phyloP scores from a whole-genome alignment of 1,284 basidiomycete species.

The Melampsora larici-populina region DNA sequence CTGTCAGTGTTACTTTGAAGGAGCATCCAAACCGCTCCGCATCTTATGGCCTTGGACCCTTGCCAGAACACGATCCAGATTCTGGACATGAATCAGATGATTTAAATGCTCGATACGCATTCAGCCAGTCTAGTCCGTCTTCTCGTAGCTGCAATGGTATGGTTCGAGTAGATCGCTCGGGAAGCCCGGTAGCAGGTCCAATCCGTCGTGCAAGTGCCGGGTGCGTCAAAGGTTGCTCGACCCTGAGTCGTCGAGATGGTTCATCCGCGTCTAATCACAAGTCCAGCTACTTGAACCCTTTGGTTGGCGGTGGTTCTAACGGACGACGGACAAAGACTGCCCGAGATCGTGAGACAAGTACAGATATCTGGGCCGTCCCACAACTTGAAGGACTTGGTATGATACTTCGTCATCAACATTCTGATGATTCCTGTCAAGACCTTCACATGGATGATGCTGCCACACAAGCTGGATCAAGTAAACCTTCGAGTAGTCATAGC shows the following conservation, averaged over 20 bases:
- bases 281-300: neutral
- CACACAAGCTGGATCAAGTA: constrained; percentile 21
- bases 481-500: constrained; percentile 30
- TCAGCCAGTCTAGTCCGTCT: constrained; percentile 18
- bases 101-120: neutral
- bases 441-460: constrained; percentile 20
- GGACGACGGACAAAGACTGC: neutral
- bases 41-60: constrained; percentile 8
- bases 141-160: neutral
- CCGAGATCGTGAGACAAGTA: neutral
- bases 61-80: constrained; percentile 25
- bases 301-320: neutral
- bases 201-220: neutral
- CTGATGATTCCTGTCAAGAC: constrained; percentile 30
- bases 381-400: constrained; percentile 34
- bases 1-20: constrained; percentile 30
- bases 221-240: constrained; percentile 10
- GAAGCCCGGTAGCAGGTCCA: neutral
- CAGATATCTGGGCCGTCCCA: constrained; percentile 18
- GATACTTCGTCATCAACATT: constrained; percentile 15
- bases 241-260: constrained; percentile 4
- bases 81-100: constrained; percentile 14
- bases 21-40: constrained; percentile 10
- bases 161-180: neutral
- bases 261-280: neutral